phyloP scores from a whole-genome alignment of 192 early-diverging fungal genomes.

The Coemansia asiatica region DNA sequence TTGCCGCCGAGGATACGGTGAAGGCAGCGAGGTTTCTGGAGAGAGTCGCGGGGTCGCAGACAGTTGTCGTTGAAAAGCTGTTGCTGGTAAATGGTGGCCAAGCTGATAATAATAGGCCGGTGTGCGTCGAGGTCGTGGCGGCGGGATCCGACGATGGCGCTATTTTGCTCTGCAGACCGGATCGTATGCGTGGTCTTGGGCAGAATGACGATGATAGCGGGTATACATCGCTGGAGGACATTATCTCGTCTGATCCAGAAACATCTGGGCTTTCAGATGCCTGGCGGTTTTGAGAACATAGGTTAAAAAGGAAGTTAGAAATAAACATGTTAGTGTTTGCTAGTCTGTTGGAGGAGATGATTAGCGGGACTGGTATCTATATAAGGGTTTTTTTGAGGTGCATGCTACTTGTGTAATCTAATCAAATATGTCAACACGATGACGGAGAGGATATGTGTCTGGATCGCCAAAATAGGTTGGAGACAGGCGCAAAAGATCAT shows the following conservation, averaged over 20 bases:
- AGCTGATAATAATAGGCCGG: background rate
- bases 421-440: no score
- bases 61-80: constrained; percentile 7
- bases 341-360: background rate
- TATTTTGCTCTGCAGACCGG: constrained; percentile 28
- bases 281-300: constrained; percentile 8
- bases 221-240: constrained; percentile 37
- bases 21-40: constrained; percentile 24
- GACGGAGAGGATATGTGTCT: no score
- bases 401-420: no score
- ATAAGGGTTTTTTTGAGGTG: no score
- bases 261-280: constrained; percentile 18
- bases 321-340: no score
- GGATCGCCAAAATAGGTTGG: no score
- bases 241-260: constrained; percentile 35
- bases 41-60: background rate
- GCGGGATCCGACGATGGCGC: constrained; percentile 30
- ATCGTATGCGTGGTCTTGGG: background rate
- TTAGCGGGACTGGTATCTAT: constrained; percentile 6
- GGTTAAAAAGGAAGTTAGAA: no score
- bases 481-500: no score
- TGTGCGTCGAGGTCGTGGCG: constrained; percentile 30
- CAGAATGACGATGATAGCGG: background rate
- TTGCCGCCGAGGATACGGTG: constrained; percentile 11
- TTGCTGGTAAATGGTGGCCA: background rate